Conservation (phyloP, 139 green algal genomes). For the Chlamydomonas eustigma region DNA sequence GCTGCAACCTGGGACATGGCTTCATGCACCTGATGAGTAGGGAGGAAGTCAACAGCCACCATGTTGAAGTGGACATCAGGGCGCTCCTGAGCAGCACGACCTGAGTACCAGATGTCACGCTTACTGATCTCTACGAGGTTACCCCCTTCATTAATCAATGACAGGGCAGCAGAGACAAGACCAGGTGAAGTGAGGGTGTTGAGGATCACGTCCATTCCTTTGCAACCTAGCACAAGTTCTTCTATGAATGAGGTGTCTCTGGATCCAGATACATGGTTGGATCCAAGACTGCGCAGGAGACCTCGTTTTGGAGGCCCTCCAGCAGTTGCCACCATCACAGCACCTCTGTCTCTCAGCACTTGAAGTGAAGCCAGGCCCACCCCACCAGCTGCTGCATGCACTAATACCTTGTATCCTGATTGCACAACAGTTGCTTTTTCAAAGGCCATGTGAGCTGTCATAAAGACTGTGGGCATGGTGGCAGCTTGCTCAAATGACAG, state of each 20-base stretch:
- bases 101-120: constrained; percentile 72
- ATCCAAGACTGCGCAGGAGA: constrained; percentile 56
- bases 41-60: constrained; percentile 85
- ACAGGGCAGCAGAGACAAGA: constrained; percentile 70
- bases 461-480: constrained; percentile 77
- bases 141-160: constrained; percentile 49
- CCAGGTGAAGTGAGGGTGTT: constrained; percentile 81
- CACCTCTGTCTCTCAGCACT: constrained; percentile 39
- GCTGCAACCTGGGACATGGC: constrained; percentile 39
- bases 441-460: constrained; percentile 68
- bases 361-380: constrained; percentile 75
- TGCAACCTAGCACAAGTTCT: constrained; percentile 33
- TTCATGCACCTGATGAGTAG: constrained; percentile 46
- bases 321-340: constrained; percentile 52
- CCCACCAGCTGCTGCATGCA: constrained; percentile 72
- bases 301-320: constrained; percentile 66
- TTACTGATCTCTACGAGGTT: constrained; percentile 85
- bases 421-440: constrained; percentile 19
- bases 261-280: constrained; percentile 47
- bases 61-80: constrained; percentile 70
- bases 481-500: constrained; percentile 68
- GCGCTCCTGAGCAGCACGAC: constrained; percentile 62
- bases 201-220: constrained; percentile 53
- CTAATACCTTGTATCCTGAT: constrained; percentile 48
- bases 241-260: constrained; percentile 63